phyloP scores from a whole-genome alignment of 202 grass and related monocot species.

The Carex sylvatica region DNA sequence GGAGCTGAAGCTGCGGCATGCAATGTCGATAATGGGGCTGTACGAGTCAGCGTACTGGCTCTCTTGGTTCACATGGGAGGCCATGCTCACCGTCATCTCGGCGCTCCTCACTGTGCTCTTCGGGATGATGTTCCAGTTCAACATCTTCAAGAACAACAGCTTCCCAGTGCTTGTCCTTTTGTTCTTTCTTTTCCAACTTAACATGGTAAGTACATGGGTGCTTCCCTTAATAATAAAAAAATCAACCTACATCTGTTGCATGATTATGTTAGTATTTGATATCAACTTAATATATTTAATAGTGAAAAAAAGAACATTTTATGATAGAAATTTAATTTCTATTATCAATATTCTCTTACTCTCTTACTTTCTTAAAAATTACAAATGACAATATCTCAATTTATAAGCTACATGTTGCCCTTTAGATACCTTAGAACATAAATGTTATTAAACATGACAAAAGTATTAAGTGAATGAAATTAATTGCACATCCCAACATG shows the following conservation, averaged over 20 bases:
- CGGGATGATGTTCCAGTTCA: slow-evolving; percentile 99
- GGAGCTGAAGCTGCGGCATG: slow-evolving; percentile 90
- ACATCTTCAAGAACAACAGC: slow-evolving; percentile 85
- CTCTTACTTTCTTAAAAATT: too few relatives aligned
- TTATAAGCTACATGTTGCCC: too few relatives aligned
- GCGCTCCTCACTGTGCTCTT: slow-evolving; percentile 88
- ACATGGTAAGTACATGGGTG: slow-evolving; percentile 55
- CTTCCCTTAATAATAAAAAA: neutral
- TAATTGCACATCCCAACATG: too few relatives aligned
- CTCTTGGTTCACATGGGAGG: slow-evolving; percentile 94
- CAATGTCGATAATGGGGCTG: slow-evolving; percentile 97
- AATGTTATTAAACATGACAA: too few relatives aligned
- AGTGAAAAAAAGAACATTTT: too few relatives aligned
- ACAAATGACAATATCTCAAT: too few relatives aligned
- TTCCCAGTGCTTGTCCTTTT: slow-evolving; percentile 72
- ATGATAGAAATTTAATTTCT: too few relatives aligned
- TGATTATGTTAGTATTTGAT: neutral
- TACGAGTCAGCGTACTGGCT: slow-evolving; percentile 96
- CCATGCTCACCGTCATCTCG: slow-evolving; percentile 66
- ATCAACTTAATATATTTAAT: too few relatives aligned
- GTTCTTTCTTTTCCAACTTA: slow-evolving; percentile 93
- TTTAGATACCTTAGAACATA: too few relatives aligned
- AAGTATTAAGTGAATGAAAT: too few relatives aligned
- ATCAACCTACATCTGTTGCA: neutral
- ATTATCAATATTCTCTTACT: too few relatives aligned